These are phyloP conservation scores for Trichaptum fuscoviolaceum DNA, from an alignment of 768 basidiomycete species.

Conservation along the genomic window DNA sequence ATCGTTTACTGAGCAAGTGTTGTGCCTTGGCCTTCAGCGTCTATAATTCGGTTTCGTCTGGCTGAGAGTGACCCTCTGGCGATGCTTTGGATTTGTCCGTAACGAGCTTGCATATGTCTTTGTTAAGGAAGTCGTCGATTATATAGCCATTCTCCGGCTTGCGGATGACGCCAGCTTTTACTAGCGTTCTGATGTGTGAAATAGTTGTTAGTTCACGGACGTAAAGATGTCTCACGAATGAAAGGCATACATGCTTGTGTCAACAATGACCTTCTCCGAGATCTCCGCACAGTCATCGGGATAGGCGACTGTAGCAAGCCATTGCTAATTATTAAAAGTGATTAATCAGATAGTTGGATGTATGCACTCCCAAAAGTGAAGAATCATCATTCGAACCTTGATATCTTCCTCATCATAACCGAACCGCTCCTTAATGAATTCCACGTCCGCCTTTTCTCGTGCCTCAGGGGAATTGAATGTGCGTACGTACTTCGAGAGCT, in stretches of 20 bases:
- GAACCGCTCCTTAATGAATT: constrained; percentile 74
- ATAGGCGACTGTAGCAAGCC: constrained; percentile 78
- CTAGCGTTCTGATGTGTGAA: not conserved
- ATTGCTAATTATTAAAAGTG: constrained; percentile 43
- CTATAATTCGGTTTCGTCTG: too few relatives aligned
- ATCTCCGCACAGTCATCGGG: constrained; percentile 61
- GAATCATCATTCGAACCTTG: constrained; percentile 49
- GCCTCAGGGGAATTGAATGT: constrained; percentile 57
- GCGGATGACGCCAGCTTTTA: not conserved
- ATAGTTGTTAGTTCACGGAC: not conserved
- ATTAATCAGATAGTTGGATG: not conserved
- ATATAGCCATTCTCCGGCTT: not conserved
- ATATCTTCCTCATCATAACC: constrained; percentile 83
- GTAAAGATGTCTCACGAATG: not conserved
- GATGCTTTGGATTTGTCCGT: not conserved
- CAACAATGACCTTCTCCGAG: constrained; percentile 54
- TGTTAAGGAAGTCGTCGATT: not conserved
- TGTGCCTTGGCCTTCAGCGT: too few relatives aligned
- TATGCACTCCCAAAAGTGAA: not conserved
- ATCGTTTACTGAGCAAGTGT: too few relatives aligned
- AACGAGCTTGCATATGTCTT: not conserved
- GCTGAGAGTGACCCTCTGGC: too few relatives aligned
- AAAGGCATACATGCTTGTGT: constrained; percentile 60
- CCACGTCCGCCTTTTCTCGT: constrained; percentile 54
- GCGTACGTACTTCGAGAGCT: constrained; percentile 60